These are phyloP conservation scores for Clathrus columnatus DNA, from an alignment of 768 basidiomycete genomes.

Conservation along the genomic window DNA sequence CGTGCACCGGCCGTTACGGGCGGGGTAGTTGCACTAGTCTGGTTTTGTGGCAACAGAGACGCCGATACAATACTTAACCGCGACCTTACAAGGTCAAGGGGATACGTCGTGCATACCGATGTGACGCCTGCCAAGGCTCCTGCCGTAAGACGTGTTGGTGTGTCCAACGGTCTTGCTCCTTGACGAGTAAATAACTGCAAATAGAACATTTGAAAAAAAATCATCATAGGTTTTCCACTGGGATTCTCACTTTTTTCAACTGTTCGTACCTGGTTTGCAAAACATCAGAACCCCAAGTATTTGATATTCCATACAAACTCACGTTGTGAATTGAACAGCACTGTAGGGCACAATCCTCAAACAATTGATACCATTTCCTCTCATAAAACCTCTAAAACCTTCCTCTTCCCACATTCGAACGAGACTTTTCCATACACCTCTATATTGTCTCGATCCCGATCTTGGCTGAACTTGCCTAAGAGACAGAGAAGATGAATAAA, in stretches of 20 bases:
- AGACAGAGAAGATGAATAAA: not conserved
- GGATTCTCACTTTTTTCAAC: slow-evolving; percentile 61
- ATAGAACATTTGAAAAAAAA: not conserved
- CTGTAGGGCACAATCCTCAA: slow-evolving; percentile 86
- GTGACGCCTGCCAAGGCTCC: slow-evolving; percentile 92
- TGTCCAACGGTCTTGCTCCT: slow-evolving; percentile 74
- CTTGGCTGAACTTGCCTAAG: slow-evolving; percentile 83
- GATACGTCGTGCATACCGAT: slow-evolving; percentile 89
- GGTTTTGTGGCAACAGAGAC: slow-evolving; percentile 39
- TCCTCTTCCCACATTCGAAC: slow-evolving; percentile 91
- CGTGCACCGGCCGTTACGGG: slow-evolving; percentile 18
- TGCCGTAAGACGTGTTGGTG: slow-evolving; percentile 73
- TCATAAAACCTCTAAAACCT: slow-evolving; percentile 87
- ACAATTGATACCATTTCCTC: slow-evolving; percentile 89
- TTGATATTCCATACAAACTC: slow-evolving; percentile 4
- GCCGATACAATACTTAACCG: slow-evolving; percentile 90
- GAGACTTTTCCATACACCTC: slow-evolving; percentile 76
- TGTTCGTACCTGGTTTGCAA: slow-evolving; percentile 69
- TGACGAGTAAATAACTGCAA: slow-evolving; percentile 57
- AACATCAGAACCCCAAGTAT: not conserved
- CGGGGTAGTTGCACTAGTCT: slow-evolving; percentile 18
- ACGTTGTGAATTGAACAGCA: slow-evolving; percentile 33
- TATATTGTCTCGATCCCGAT: slow-evolving; percentile 56
- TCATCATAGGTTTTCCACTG: not conserved
- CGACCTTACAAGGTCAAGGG: slow-evolving; percentile 87